Evolutionary conservation across 805 yeast genomes (phyloP).

Genomic region (Metschnikowia baotianmanensis): DNA sequence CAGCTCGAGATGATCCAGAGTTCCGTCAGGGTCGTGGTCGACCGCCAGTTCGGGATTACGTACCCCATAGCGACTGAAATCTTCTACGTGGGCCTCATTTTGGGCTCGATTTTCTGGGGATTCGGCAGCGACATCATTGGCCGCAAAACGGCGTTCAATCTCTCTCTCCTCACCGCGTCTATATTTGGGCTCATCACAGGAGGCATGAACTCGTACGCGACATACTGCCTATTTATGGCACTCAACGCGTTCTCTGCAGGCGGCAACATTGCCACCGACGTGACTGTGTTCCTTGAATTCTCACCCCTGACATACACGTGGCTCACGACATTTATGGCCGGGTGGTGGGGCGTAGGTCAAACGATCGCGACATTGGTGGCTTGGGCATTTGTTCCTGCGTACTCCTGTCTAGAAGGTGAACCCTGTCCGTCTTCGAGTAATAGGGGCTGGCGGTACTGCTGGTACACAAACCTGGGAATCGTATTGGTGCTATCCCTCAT

Average conservation of each 20-base stretch:
- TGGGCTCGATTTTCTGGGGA: conserved; percentile 58
- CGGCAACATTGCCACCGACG: conserved; percentile 56
- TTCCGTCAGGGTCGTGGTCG: conserved; percentile 45
- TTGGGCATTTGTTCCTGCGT: conserved; percentile 48
- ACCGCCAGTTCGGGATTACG: conserved; percentile 45
- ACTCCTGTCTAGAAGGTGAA: conserved; percentile 36
- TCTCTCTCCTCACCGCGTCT: conserved; percentile 47
- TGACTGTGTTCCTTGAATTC: conserved; percentile 52
- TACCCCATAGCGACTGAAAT: conserved; percentile 45
- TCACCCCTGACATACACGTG: conserved; percentile 51
- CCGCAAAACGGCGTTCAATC: conserved; percentile 50
- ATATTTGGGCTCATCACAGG: conserved; percentile 53
- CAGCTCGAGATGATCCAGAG: conserved; percentile 45
- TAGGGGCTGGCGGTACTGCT: conserved; percentile 15
- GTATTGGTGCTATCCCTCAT: conserved; percentile 9
- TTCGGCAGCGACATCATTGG: conserved; percentile 55
- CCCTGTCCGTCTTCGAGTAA: conserved; percentile 10
- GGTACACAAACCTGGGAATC: conserved; percentile 13
- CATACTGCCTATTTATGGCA: conserved; percentile 49
- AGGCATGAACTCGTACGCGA: conserved; percentile 47
- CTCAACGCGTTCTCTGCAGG: conserved; percentile 49
- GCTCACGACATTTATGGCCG: conserved; percentile 47
- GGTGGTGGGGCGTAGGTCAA: conserved; percentile 62
- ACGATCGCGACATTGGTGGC: conserved; percentile 49
- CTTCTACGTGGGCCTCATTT: conserved; percentile 48